Percentiles rank a stretch among this genome's conserved stretches.
Evolutionary conservation across 164 flowering plant species (phyloP).

Genomic region (Kalanchoe fedtschenkoi): DNA sequence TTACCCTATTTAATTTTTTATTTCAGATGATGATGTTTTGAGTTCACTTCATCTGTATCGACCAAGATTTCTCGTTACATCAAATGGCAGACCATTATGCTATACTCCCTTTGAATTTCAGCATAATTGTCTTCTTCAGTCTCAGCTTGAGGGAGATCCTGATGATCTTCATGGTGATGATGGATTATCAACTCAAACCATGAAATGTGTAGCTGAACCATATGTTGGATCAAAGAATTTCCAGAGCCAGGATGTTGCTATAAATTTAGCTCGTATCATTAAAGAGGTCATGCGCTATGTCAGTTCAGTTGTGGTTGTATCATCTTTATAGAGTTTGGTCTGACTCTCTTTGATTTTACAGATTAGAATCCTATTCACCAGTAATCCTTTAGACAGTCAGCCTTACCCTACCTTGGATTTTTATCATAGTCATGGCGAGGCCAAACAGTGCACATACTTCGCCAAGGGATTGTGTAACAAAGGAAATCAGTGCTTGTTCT

Average conservation of each 20-base stretch:
- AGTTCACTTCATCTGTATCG: slow-evolving; percentile 67
- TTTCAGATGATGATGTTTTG: slow-evolving; percentile 76
- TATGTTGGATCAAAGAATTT: slow-evolving; percentile 49
- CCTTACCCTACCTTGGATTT: slow-evolving; percentile 1
- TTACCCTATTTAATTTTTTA: background rate
- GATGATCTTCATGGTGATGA: slow-evolving; percentile 19
- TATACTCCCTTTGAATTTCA: slow-evolving; percentile 61
- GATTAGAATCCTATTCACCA: slow-evolving; percentile 47
- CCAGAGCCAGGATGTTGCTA: slow-evolving; percentile 30
- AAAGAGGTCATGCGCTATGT: slow-evolving; percentile 49
- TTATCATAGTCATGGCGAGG: slow-evolving; percentile 16
- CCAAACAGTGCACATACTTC: slow-evolving; percentile 52
- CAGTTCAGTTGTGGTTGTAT: background rate
- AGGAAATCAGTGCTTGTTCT: slow-evolving; percentile 60
- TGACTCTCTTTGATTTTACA: slow-evolving; percentile 18
- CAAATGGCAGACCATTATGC: slow-evolving; percentile 42
- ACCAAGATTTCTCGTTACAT: slow-evolving; percentile 43
- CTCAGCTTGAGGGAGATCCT: slow-evolving; percentile 18
- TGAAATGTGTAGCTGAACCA: slow-evolving; percentile 51
- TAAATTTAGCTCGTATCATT: slow-evolving; percentile 30
- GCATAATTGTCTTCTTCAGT: slow-evolving; percentile 51
- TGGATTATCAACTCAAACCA: slow-evolving; percentile 22
- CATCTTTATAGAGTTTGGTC: background rate
- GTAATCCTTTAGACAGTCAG: slow-evolving; percentile 21
- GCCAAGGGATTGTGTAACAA: slow-evolving; percentile 56